A percentile compares a stretch with the other conserved stretches of the same genome.
Evolutionary conservation across 441 rosid genomes (phyloP).

Genomic region (Populus hybrid): DNA sequence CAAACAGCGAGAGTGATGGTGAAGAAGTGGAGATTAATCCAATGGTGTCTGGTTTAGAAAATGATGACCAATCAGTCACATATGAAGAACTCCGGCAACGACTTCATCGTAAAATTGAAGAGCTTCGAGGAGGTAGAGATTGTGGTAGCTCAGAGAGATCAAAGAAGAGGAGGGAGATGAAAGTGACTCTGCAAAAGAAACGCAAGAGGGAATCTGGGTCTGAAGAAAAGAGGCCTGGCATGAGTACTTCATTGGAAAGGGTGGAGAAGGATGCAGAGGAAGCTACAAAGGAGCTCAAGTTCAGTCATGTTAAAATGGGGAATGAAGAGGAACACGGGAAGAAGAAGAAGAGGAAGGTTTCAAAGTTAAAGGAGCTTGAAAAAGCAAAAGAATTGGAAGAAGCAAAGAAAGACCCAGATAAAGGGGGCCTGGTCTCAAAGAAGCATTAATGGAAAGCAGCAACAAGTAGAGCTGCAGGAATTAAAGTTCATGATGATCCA

Average conservation of each 20-base stretch:
- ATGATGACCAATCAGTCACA: slow-evolving; percentile 41
- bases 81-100: slow-evolving; percentile 76
- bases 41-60: slow-evolving; percentile 31
- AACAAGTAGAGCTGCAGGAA: slow-evolving; percentile 67
- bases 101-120: slow-evolving; percentile 58
- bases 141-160: slow-evolving; percentile 34
- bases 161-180: slow-evolving; percentile 34
- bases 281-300: slow-evolving; percentile 66
- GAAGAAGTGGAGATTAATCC: slow-evolving; percentile 36
- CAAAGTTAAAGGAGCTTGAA: slow-evolving; percentile 50
- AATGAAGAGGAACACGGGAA: slow-evolving; percentile 39
- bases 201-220: slow-evolving; percentile 48
- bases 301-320: slow-evolving; percentile 66
- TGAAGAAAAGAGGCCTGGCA: slow-evolving; percentile 25
- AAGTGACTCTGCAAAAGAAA: slow-evolving; percentile 30
- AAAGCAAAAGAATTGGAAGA: slow-evolving; percentile 41
- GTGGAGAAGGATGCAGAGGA: slow-evolving; percentile 54
- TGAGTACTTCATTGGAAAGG: slow-evolving; percentile 29
- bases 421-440: slow-evolving; percentile 51
- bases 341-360: slow-evolving; percentile 45
- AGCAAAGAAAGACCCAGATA: slow-evolving; percentile 53
- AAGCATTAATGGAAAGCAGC: slow-evolving; percentile 75
- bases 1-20: slow-evolving; percentile 29
- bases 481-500: slow-evolving; percentile 78
- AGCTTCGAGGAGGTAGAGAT: slow-evolving; percentile 54